These are phyloP conservation scores for Boechera divaricarpa DNA, from an alignment of 345 rosid species.

Conservation along the genomic window DNA sequence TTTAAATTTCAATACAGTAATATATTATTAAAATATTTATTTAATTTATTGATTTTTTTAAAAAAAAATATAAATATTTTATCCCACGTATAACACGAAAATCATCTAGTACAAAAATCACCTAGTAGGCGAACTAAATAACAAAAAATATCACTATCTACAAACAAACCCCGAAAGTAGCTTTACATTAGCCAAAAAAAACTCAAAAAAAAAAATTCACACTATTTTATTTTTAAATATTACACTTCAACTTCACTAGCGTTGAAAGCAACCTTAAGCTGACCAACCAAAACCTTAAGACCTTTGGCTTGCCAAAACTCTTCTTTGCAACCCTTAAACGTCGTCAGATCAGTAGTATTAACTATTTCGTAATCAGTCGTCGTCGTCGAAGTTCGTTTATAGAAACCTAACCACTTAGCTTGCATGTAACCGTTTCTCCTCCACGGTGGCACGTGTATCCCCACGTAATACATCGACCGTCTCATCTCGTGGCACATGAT, in stretches of 20 bases:
- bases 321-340: conserved; percentile 41
- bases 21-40: too few species aligned
- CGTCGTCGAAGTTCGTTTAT: conserved; percentile 59
- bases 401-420: conserved; percentile 73
- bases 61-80: too few species aligned
- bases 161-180: background rate
- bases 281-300: conserved; percentile 33
- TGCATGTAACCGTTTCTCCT: conserved; percentile 76
- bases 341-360: background rate
- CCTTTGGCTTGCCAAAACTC: conserved; percentile 25
- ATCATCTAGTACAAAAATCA: too few species aligned
- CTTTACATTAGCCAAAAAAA: conserved; percentile 6
- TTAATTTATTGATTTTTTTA: too few species aligned
- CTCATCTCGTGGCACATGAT: conserved; percentile 66
- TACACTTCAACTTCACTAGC: conserved; percentile 29
- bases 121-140: background rate
- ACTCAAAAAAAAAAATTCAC: background rate
- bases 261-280: conserved; percentile 38
- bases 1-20: too few species aligned
- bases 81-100: too few species aligned
- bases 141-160: conserved; percentile 1
- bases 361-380: conserved; percentile 19
- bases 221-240: background rate
- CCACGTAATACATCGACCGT: conserved; percentile 58
- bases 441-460: conserved; percentile 79